Percentiles rank a stretch among this genome's conserved stretches.
Evolutionary conservation across 1,139 yeast genomes (phyloP).

Genomic region (Taphrina communis): DNA sequence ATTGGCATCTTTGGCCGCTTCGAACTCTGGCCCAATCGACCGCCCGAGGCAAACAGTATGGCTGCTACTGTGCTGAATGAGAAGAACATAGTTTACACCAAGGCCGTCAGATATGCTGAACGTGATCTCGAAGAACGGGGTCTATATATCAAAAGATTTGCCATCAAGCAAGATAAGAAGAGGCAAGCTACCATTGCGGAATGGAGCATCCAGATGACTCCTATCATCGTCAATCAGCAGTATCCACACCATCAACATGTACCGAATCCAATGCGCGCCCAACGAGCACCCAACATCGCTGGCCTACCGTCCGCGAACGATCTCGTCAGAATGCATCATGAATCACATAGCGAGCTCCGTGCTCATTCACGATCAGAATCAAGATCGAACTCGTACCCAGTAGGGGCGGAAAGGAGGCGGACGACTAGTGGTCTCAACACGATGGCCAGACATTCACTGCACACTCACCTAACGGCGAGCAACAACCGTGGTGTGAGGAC

Average conservation of each 20-base stretch:
- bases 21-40: slow-evolving; percentile 30
- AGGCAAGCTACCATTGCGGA: slow-evolving; percentile 14
- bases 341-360: neutral
- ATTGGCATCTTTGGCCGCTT: slow-evolving; percentile 23
- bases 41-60: slow-evolving; percentile 18
- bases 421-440: neutral
- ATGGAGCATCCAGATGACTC: slow-evolving; percentile 16
- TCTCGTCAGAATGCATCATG: slow-evolving; percentile 13
- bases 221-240: slow-evolving; percentile 1
- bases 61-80: slow-evolving; percentile 22
- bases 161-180: slow-evolving; percentile 21
- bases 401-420: neutral
- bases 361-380: slow-evolving; percentile 1
- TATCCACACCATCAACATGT: slow-evolving; percentile 4
- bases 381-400: neutral
- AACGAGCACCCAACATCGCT: neutral
- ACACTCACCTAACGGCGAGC: neutral
- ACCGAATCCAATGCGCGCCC: neutral
- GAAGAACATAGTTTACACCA: slow-evolving; percentile 27
- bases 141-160: slow-evolving; percentile 20
- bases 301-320: slow-evolving; percentile 16
- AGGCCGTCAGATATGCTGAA: slow-evolving; percentile 17
- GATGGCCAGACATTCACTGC: neutral
- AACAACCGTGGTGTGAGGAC: neutral
- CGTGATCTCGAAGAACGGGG: slow-evolving; percentile 27